Percentiles rank a stretch among this genome's conserved stretches.
These are phyloP conservation scores for Huntiella decipiens DNA, from an alignment of 2,329 filamentous ascomycete species.

Conservation along the genomic window DNA sequence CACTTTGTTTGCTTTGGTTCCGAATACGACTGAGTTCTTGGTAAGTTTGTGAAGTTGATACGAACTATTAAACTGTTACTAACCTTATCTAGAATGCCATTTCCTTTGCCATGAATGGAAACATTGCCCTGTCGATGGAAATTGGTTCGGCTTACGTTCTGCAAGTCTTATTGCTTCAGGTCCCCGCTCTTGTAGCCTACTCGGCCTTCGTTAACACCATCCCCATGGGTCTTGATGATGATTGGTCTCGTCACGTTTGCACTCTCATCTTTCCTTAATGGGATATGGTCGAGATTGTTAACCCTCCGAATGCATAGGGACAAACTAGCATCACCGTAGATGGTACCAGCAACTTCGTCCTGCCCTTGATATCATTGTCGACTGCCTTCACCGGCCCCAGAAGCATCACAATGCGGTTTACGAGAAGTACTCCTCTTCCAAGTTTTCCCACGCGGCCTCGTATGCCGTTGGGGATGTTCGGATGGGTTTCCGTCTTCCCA, in stretches of 20 bases:
- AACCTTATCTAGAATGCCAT: conserved; percentile 58
- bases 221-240: conserved; percentile 19
- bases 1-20: conserved; percentile 87
- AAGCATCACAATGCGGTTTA: conserved; percentile 75
- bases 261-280: conserved; percentile 92
- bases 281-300: conserved; percentile 55
- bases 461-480: conserved; percentile 61
- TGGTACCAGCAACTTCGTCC: conserved; percentile 49
- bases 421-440: conserved; percentile 77
- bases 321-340: no score
- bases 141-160: conserved; percentile 94
- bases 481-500: conserved; percentile 34
- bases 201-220: conserved; percentile 50
- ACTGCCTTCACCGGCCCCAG: conserved; percentile 66
- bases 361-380: conserved; percentile 58
- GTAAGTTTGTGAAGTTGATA: conserved; percentile 28
- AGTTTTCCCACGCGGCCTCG: conserved; percentile 67
- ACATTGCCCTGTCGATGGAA: conserved; percentile 96
- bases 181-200: conserved; percentile 82
- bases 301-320: no score
- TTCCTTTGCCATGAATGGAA: conserved; percentile 98
- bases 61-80: conserved; percentile 8
- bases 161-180: conserved; percentile 87
- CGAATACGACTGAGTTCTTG: conserved; percentile 95
- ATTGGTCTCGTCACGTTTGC: conserved; percentile 44